Evolutionary conservation across 2,329 filamentous ascomycete species (phyloP), one percentile per base, ranked within the genome.

Genomic region (Colletotrichum sp.): DNA sequence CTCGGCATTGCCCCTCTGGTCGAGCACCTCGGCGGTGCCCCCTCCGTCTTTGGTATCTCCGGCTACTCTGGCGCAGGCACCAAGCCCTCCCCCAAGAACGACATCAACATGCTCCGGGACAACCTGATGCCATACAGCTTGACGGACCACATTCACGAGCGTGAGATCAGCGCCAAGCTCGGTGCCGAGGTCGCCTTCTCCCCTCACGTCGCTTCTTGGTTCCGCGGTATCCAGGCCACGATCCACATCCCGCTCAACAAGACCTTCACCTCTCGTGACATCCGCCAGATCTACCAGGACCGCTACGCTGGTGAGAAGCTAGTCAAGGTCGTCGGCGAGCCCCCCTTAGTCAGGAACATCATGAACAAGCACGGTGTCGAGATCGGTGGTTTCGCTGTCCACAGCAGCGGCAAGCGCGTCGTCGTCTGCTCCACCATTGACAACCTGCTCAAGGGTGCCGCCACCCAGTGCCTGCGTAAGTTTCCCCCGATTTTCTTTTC

Each of bases 401-500:
- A 98, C 86, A 95, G 91, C 79, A 93, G 91, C 27, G 96, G 96
- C 74, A 97, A 96, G 91, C 91, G 97, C 67, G 96, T 97, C 1
- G 96, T 98, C n/a, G 91, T 98, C 77, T 97, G 96, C 82, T 95
- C 94, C 22, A 98, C 95, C 4, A 98, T 98, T 81, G 96, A 98
- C 86, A 98, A 98, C 86, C 87, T 98, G 79, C 89, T 97, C 80
- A 98, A 98, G 91, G 96, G 96, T 76, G 96, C 96, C 70, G 95
- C 95, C 8, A 98, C 96, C 13, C 96, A 98, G 85, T 98, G 96
- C 87, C 86, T 98, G 84, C 96, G 94, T 95, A 90, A 90, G 94
- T 93, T 66, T 71, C 74, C 66, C 27, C 25, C 43, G n/a, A 48
- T 48, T 48, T 13, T 0, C n/a, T 28, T 39, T 69, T 48, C 28